phyloP scores from a whole-genome alignment of 2,329 filamentous ascomycete genomes.

The Lachnellula cervina region DNA sequence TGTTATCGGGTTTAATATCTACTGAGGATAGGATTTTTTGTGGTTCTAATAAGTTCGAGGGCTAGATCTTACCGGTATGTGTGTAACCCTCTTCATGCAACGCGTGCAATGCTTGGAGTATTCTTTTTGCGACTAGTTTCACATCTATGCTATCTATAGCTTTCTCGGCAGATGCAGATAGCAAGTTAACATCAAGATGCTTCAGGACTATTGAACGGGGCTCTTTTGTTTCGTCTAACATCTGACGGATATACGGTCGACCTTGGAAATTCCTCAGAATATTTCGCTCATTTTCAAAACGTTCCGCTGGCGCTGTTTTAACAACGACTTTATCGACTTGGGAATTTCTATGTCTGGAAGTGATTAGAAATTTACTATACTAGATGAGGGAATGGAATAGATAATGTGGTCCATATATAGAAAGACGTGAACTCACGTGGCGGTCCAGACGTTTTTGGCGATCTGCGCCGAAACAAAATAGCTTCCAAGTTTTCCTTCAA shows the following conservation, averaged over 20 bases:
- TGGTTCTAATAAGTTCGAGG: constrained; percentile 9
- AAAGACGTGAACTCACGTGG: constrained; percentile 15
- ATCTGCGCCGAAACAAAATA: constrained; percentile 19
- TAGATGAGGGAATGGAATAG: constrained; percentile 4
- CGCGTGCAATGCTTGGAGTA: constrained; percentile 19
- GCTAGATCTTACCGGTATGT: constrained; percentile 20
- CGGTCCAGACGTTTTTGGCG: constrained; percentile 20
- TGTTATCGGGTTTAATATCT: constrained; percentile 34
- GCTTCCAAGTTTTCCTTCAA: constrained; percentile 22
- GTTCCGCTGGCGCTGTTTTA: constrained; percentile 18
- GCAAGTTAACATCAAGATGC: constrained; percentile 19
- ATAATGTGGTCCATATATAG: no score
- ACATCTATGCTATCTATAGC: constrained; percentile 16
- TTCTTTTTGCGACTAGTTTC: constrained; percentile 20
- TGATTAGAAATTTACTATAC: constrained; percentile 17
- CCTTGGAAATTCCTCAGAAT: constrained; percentile 20
- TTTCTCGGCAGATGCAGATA: constrained; percentile 18
- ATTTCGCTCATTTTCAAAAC: constrained; percentile 23
- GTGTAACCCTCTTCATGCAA: constrained; percentile 23
- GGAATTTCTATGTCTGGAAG: constrained; percentile 15
- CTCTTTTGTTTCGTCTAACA: constrained; percentile 22
- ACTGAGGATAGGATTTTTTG: constrained; percentile 23
- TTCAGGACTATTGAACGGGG: constrained; percentile 21
- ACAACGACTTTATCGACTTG: constrained; percentile 20
- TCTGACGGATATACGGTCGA: constrained; percentile 17